Evolutionary conservation across 192 early-diverging fungal genomes (phyloP).

Genomic region (Coemansia javaensis): DNA sequence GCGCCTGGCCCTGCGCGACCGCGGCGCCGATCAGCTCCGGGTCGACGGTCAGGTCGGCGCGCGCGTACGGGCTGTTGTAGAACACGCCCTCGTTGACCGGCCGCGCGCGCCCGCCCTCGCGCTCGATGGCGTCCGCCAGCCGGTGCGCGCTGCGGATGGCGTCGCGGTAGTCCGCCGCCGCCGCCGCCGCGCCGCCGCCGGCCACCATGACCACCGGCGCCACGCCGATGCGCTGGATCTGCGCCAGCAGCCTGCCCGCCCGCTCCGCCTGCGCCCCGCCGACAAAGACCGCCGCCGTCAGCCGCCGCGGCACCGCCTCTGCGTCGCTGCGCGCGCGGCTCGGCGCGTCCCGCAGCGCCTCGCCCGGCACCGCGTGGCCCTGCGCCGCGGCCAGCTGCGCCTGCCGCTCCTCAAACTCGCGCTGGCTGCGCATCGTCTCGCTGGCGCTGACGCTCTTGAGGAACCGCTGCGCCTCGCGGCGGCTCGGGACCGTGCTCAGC

Average conservation of each 20-base stretch:
- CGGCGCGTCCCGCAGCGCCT: background rate
- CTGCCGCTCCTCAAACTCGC: conserved; percentile 37
- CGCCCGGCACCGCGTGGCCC: conserved; percentile 14
- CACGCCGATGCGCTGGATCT: conserved; percentile 48
- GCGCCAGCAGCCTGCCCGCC: conserved; percentile 43
- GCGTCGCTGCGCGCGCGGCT: background rate
- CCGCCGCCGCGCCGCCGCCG: background rate
- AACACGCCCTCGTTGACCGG: conserved; percentile 67
- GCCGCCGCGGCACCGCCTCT: conserved; percentile 9
- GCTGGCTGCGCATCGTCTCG: conserved; percentile 44
- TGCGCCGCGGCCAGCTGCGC: conserved; percentile 20
- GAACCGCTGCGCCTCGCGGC: conserved; percentile 48
- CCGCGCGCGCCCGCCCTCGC: conserved; percentile 63
- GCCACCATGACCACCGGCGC: conserved; percentile 34
- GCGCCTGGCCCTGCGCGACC: conserved; percentile 62
- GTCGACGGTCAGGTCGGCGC: conserved; percentile 26
- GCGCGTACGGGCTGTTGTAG: conserved; percentile 16
- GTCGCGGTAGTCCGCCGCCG: conserved; percentile 11
- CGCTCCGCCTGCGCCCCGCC: conserved; percentile 9
- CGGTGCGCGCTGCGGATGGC: conserved; percentile 15
- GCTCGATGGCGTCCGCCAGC: conserved; percentile 67
- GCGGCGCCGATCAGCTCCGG: conserved; percentile 56
- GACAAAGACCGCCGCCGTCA: conserved; percentile 32
- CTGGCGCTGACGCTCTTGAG: conserved; percentile 36
- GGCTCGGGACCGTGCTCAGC: conserved; percentile 45